phyloP scores from a whole-genome alignment of 768 basidiomycete species.

The Fomitopsis pulvina region DNA sequence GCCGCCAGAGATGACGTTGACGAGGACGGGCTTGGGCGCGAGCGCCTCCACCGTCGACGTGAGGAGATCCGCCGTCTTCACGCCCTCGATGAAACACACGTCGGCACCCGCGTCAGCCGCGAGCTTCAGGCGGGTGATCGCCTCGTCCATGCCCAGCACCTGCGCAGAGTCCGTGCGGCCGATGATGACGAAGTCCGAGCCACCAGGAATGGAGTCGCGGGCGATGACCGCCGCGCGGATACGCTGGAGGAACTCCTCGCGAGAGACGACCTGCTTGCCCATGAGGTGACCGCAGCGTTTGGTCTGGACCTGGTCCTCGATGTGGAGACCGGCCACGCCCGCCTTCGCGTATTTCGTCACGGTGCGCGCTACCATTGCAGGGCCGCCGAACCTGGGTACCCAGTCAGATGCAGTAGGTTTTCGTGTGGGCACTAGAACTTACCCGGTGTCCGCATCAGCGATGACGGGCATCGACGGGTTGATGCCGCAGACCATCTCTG shows the following conservation, averaged over 20 bases:
- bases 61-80: constrained; percentile 60
- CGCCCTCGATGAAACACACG: constrained; percentile 79
- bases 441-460: constrained; percentile 79
- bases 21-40: constrained; percentile 69
- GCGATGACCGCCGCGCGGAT: constrained; percentile 75
- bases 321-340: constrained; percentile 70
- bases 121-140: constrained; percentile 54
- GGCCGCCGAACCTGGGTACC: constrained; percentile 53
- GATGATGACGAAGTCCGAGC: constrained; percentile 73
- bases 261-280: constrained; percentile 77
- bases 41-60: constrained; percentile 58
- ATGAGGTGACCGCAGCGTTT: constrained; percentile 77
- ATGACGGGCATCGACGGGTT: constrained; percentile 65
- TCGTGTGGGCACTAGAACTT: constrained; percentile 9
- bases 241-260: constrained; percentile 68
- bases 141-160: constrained; percentile 76
- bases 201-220: constrained; percentile 67
- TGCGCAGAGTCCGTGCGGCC: constrained; percentile 77
- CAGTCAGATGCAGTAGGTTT: constrained; percentile 13
- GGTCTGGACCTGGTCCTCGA: constrained; percentile 79
- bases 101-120: constrained; percentile 72
- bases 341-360: constrained; percentile 63
- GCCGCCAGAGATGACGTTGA: constrained; percentile 76
- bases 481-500: constrained; percentile 63
- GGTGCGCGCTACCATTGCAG: constrained; percentile 69